Percentiles rank a stretch among this genome's conserved stretches.
phyloP scores from a whole-genome alignment of 768 basidiomycete genomes.

The Amanita molliuscula region DNA sequence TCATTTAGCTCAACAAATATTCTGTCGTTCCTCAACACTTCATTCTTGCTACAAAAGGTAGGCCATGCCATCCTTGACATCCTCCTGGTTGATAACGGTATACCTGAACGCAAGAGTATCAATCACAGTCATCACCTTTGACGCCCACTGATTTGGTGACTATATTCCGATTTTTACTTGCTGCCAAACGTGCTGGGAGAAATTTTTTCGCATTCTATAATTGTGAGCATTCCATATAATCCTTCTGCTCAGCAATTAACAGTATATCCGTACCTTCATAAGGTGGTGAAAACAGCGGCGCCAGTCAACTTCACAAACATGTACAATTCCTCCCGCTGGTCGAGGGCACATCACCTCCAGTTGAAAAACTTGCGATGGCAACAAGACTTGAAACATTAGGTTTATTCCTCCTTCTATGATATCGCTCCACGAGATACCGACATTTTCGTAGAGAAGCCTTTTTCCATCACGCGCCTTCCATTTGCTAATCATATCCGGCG shows the following conservation, averaged over 20 bases:
- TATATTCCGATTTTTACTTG: conserved; percentile 61
- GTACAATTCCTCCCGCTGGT: conserved; percentile 73
- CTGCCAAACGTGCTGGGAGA: conserved; percentile 50
- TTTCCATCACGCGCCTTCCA: conserved; percentile 53
- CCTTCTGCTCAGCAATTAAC: not conserved
- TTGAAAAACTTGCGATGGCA: conserved; percentile 58
- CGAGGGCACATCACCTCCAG: conserved; percentile 54
- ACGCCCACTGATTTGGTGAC: conserved; percentile 71
- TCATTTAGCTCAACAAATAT: conserved; percentile 70
- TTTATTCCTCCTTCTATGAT: conserved; percentile 14
- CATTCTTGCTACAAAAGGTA: conserved; percentile 79
- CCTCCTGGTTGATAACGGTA: not conserved
- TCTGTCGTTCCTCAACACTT: conserved; percentile 81
- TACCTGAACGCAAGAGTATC: conserved; percentile 48
- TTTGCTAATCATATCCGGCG: conserved; percentile 79
- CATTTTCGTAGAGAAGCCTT: conserved; percentile 50
- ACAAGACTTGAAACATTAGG: conserved; percentile 50
- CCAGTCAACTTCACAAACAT: conserved; percentile 88
- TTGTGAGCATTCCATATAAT: conserved; percentile 35
- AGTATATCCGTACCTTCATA: not conserved
- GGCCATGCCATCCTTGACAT: not conserved
- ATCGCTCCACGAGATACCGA: not conserved
- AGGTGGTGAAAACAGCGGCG: conserved; percentile 76
- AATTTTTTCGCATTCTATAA: conserved; percentile 84
- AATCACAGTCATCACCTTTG: conserved; percentile 72